A percentile compares a stretch with the other conserved stretches of the same genome.
Conservation (phyloP, 2,329 filamentous ascomycete species). For the Sclerotinia spermophila region DNA sequence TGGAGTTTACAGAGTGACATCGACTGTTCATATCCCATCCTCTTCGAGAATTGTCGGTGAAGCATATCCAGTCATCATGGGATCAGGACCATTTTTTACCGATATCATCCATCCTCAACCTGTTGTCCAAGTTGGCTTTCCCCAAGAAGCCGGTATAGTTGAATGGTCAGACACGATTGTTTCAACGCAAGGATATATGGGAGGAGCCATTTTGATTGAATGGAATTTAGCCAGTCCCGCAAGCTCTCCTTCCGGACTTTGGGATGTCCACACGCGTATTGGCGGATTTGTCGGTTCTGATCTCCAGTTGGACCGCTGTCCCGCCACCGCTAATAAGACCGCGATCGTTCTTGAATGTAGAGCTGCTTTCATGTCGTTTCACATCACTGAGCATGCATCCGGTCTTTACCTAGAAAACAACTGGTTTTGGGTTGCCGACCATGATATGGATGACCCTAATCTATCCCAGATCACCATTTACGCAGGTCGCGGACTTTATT, state of each 20-base stretch:
- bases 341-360: conserved; percentile 36
- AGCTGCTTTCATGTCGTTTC: conserved; percentile 37
- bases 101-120: conserved; percentile 44
- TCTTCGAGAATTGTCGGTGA: conserved; percentile 42
- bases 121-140: conserved; percentile 52
- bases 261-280: conserved; percentile 41
- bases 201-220: conserved; percentile 60
- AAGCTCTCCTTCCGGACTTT: conserved; percentile 51
- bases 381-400: conserved; percentile 35
- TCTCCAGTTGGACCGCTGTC: conserved; percentile 29
- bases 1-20: conserved; percentile 51
- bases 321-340: conserved; percentile 51
- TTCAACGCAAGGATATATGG: conserved; percentile 53
- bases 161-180: conserved; percentile 64
- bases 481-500: conserved; percentile 46
- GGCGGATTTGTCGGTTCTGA: conserved; percentile 43
- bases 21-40: conserved; percentile 46
- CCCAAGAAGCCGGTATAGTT: conserved; percentile 54
- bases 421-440: conserved; percentile 48
- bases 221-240: conserved; percentile 55
- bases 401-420: conserved; percentile 51
- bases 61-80: conserved; percentile 42
- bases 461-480: conserved; percentile 54
- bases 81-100: conserved; percentile 44
- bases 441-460: conserved; percentile 40